Evolutionary conservation across 148 eudicot genomes (phyloP).

Genomic region (Rhododendron ferrugineum): DNA sequence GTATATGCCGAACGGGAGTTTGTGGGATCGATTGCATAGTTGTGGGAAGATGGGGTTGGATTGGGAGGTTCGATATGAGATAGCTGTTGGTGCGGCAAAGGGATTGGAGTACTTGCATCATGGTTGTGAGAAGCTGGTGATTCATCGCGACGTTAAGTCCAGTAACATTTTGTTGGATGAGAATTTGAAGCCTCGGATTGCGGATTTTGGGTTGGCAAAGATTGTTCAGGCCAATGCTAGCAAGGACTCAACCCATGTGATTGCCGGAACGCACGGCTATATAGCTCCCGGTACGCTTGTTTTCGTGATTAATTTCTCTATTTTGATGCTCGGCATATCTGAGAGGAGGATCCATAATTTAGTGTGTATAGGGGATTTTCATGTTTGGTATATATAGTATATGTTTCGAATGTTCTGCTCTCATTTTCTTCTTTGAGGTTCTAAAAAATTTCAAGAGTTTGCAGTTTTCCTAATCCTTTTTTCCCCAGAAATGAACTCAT

Average conservation of each 20-base stretch:
- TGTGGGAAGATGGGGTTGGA: constrained; percentile 5
- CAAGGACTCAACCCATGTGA: constrained; percentile 15
- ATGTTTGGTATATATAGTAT: too few species aligned
- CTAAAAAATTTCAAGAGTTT: too few species aligned
- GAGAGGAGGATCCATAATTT: background rate
- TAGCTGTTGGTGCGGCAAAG: constrained; percentile 16
- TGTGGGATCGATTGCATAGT: constrained; percentile 11
- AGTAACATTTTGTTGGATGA: constrained; percentile 20
- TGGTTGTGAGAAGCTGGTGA: constrained; percentile 13
- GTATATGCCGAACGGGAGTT: constrained; percentile 15
- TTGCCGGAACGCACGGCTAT: constrained; percentile 17
- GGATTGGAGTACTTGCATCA: constrained; percentile 21
- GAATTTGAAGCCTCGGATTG: constrained; percentile 11
- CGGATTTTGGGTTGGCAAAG: constrained; percentile 19
- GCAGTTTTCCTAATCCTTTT: background rate
- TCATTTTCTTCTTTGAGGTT: background rate
- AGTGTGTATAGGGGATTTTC: background rate
- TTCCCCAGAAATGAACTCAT: background rate
- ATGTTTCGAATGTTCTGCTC: background rate
- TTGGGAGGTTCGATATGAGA: constrained; percentile 18
- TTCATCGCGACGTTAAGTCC: constrained; percentile 15
- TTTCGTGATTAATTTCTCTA: background rate
- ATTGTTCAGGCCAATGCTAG: constrained; percentile 3
- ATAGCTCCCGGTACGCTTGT: constrained; percentile 13
- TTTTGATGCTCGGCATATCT: background rate